Evolutionary conservation across 2,329 filamentous ascomycete species (phyloP).

Genomic region (Stagonosporopsis cucurbitacearum): DNA sequence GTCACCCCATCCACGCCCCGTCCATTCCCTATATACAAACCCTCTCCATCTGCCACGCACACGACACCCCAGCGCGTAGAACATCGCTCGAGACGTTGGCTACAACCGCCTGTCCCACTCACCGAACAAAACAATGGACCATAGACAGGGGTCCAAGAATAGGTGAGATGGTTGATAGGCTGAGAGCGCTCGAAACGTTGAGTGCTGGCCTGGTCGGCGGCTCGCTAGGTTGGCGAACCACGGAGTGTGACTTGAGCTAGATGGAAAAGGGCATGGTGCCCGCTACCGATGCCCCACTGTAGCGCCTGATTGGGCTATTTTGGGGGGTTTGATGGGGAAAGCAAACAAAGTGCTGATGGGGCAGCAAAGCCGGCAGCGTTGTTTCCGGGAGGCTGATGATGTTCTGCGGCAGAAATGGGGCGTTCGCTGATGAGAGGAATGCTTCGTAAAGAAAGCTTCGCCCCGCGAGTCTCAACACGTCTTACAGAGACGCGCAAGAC

Average conservation of each 20-base stretch:
- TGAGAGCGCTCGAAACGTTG: background rate
- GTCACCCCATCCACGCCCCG: slow-evolving; percentile 13
- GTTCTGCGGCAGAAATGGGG: background rate
- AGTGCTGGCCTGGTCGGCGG: slow-evolving; percentile 6
- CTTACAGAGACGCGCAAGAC: slow-evolving; percentile 8
- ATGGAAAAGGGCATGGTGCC: background rate
- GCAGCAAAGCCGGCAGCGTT: slow-evolving; percentile 2
- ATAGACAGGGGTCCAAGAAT: slow-evolving; percentile 6
- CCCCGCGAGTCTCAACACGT: slow-evolving; percentile 1
- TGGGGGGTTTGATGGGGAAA: slow-evolving; percentile 8
- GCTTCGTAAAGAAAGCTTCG: slow-evolving; percentile 1
- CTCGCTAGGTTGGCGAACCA: slow-evolving; percentile 15
- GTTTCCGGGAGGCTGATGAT: slow-evolving; percentile 13
- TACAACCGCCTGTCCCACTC: slow-evolving; percentile 21
- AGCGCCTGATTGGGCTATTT: slow-evolving; percentile 24
- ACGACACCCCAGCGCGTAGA: slow-evolving; percentile 16
- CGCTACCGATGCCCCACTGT: slow-evolving; percentile 3
- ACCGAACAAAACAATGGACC: background rate
- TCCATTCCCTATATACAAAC: slow-evolving; percentile 14
- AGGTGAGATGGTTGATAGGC: slow-evolving; percentile 4
- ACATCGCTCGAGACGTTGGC: background rate
- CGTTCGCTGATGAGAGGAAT: slow-evolving; percentile 1
- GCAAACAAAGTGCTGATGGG: slow-evolving; percentile 2
- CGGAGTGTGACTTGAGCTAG: background rate
- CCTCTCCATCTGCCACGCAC: slow-evolving; percentile 13